Evolutionary conservation across 2,329 filamentous ascomycete genomes (phyloP).

Genomic region (Aspergillus sergii): DNA sequence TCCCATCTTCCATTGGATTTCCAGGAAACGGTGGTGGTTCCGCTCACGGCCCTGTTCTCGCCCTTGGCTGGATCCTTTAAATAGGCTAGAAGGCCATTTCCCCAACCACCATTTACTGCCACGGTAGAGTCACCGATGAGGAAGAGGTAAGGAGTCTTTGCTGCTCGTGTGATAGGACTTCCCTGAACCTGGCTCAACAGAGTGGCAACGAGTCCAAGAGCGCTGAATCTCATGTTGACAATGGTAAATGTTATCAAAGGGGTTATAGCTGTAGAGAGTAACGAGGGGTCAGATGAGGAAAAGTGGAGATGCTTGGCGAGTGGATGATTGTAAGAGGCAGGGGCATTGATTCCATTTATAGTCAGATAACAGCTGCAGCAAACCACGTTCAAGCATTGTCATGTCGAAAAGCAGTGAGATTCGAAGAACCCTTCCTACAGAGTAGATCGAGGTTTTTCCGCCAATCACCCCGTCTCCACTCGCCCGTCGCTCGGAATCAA

Average conservation of each 20-base stretch:
- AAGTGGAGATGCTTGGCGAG: background rate
- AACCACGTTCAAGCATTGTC: background rate
- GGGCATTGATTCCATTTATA: background rate
- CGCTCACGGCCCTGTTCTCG: conserved; percentile 14
- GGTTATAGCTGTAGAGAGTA: background rate
- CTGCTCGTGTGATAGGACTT: background rate
- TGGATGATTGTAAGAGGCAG: background rate
- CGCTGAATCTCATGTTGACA: background rate
- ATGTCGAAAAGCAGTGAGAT: no score
- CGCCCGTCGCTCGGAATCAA: background rate
- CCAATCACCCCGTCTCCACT: background rate
- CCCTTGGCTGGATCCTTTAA: conserved; percentile 9
- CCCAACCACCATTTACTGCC: conserved; percentile 16
- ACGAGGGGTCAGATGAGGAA: background rate
- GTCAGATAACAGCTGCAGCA: background rate
- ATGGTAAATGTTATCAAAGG: no score
- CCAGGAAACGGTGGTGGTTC: conserved; percentile 14
- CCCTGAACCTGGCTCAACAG: background rate
- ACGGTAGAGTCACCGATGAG: conserved; percentile 19
- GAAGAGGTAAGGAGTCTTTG: conserved; percentile 11
- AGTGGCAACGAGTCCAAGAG: background rate
- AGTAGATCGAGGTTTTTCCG: background rate
- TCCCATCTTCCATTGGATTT: conserved; percentile 14
- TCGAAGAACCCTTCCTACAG: background rate
- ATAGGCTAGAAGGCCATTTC: conserved; percentile 13